Evolutionary conservation across 2,329 filamentous ascomycete species (phyloP), one percentile per base, ranked within the genome.

Genomic region (Fusarium marasasianum): DNA sequence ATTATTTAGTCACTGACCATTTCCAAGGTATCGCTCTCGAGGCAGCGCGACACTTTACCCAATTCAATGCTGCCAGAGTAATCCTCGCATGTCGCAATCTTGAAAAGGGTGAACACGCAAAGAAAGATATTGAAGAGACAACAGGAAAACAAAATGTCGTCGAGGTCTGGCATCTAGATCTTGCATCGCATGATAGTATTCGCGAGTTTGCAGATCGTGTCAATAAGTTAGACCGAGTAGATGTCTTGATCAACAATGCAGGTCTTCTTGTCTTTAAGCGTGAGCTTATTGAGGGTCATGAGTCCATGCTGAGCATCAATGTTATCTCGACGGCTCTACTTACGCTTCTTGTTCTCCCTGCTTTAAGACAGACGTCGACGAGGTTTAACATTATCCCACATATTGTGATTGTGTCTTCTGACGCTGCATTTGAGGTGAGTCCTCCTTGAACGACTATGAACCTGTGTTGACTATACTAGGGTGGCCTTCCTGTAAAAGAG

Each of bases 281-380:
- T 45, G 63, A 73, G 20, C 57, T 78, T 45, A 69, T 77, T 26
- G 84, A 85, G 63, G 86, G 84, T 6, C 80, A 83, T 60, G 86
- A 88, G 76, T 74, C 74, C 20, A 83, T 79, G 35, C 75, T 87
- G 55, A 84, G 83, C 8, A 82, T 87, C 51, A 88, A 88, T 72
- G 83, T 87, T 24, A 78, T 88, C 41, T 82, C 81, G 7, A 87
- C 84, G 0, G 83, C 85, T 41, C 77, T 88, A 35, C 79, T 88
- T 60, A 82, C 83, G 1, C 47, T 88, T 17, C 69, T 84, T 56
- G 71, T 87, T 26, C 75, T 89, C 26, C 86, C 86, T 3, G 73
- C 77, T 31, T 70, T 89, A 72, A 80, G 81, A 26, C 77, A 77
- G 18, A 83, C 83, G 14, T 82, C 82, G 4, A 74, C 59, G 8